Evolutionary conservation across 179 eudicot genomes (phyloP), one percentile per base, ranked within the genome.

Genomic region (Silene coronaria): DNA sequence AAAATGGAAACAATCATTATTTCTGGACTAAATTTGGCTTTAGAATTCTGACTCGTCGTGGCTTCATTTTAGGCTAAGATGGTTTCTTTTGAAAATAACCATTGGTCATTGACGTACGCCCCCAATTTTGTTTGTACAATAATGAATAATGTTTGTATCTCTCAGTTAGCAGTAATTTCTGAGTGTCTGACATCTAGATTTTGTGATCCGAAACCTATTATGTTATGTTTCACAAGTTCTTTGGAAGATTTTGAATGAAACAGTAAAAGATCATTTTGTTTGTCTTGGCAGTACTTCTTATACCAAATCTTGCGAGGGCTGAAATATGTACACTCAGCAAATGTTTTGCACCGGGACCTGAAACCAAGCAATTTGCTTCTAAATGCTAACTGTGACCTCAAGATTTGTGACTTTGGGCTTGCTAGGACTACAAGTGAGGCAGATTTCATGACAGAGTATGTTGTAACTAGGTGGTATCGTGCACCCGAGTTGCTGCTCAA

Each of bases 381-480:
- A 21, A 89, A 89, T 79, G 85, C 90, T 36, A 89, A 89, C 64
- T 89, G 96, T 71, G 96, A 90, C 78, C 91, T 90, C 73, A 90
- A 89, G 84, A 90, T 90, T n/a, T 87, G 93, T 63, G 93, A 89
- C 80, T 90, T 90, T 81, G 96, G 96, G 77, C 85, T 90, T 26
- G 96, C 96, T 57, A 88, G 96, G 45, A 88, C 92, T 26, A 90
- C 91, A 11, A 88, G 89, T 19, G 96, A 90, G 78, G 83, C 88
- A 67, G 93, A 90, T 80, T 85, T 86, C 53, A 87, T 90, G 96
- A 90, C 96, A n/a, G 96, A 90, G 72, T 90, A 87, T 86, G 92
- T 89, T 76, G 96, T 90, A 60, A 87, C 96, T 27, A 84, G 92
- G 71, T 90, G 96, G 96, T 89, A 90, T 78, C 84, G 96, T 21